Conservation (phyloP, 768 basidiomycete species). For the Suillus hirtellus region DNA sequence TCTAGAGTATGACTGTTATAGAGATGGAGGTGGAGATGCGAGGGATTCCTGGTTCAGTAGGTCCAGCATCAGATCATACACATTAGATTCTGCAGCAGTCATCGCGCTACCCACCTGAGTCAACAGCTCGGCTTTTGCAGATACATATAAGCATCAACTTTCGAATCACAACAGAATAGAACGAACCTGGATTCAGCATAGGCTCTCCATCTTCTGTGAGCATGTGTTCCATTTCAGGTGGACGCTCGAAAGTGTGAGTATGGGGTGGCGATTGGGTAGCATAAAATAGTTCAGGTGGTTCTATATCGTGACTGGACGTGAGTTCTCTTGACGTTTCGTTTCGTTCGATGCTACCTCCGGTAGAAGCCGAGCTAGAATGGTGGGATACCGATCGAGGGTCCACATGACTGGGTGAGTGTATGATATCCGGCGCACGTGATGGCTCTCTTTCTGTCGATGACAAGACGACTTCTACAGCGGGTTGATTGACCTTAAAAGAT, state of each 20-base stretch:
- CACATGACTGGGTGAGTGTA: slow-evolving; percentile 11
- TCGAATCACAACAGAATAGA: neutral
- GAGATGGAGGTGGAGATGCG: slow-evolving; percentile 66
- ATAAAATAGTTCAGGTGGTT: slow-evolving; percentile 12
- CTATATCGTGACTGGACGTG: slow-evolving; percentile 19
- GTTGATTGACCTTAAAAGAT: slow-evolving; percentile 26
- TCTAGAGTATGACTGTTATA: slow-evolving; percentile 30
- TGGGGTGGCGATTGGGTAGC: slow-evolving; percentile 31
- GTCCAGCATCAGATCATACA: slow-evolving; percentile 31
- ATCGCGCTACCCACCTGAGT: slow-evolving; percentile 50
- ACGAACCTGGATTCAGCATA: slow-evolving; percentile 67
- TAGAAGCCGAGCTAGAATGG: slow-evolving; percentile 12
- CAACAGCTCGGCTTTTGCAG: slow-evolving; percentile 54
- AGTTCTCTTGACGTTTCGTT: slow-evolving; percentile 18
- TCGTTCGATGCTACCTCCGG: slow-evolving; percentile 18
- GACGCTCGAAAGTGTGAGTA: slow-evolving; percentile 30
- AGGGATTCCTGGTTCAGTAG: slow-evolving; percentile 53
- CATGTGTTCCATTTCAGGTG: slow-evolving; percentile 53
- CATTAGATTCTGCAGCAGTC: slow-evolving; percentile 12
- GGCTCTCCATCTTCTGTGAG: slow-evolving; percentile 65
- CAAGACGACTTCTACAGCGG: slow-evolving; percentile 36
- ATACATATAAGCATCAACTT: slow-evolving; percentile 11
- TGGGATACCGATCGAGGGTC: slow-evolving; percentile 15
- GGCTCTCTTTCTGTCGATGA: slow-evolving; percentile 34
- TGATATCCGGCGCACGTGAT: slow-evolving; percentile 11